Percentiles rank a stretch among this genome's conserved stretches.
Conservation (phyloP, 257 asterid genomes). For the Gynochthodes officinalis region DNA sequence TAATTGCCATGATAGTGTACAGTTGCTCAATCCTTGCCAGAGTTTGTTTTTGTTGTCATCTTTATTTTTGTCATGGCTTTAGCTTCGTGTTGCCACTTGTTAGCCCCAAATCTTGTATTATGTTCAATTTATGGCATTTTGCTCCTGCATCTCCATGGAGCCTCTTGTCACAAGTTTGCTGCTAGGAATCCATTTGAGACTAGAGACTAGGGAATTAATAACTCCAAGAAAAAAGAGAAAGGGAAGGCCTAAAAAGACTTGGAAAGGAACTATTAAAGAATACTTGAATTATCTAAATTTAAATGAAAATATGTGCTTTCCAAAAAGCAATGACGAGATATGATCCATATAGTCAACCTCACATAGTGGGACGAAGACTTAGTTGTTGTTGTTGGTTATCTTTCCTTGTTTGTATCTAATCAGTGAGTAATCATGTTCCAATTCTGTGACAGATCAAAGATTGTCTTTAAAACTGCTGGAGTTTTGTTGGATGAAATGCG, state of each 20-base stretch:
- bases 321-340: too few relatives aligned
- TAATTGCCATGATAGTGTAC: background rate
- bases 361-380: too few relatives aligned
- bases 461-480: conserved; percentile 97
- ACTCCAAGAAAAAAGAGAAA: too few relatives aligned
- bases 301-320: too few relatives aligned
- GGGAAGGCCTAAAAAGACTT: too few relatives aligned
- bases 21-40: background rate
- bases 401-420: conserved; percentile 9
- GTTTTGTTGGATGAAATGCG: conserved; percentile 97
- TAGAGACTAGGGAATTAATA: too few relatives aligned
- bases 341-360: too few relatives aligned
- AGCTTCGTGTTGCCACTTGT: background rate
- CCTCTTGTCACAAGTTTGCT: background rate
- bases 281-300: too few relatives aligned
- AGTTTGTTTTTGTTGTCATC: background rate
- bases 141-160: background rate
- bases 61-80: background rate
- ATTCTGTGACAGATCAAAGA: conserved; percentile 60
- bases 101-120: background rate
- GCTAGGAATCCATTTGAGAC: background rate
- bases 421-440: conserved; percentile 17
- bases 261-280: too few relatives aligned
- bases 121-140: background rate
- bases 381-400: background rate